Conservation (phyloP, 306 rosid genomes). For the Citrullus colocynthis region DNA sequence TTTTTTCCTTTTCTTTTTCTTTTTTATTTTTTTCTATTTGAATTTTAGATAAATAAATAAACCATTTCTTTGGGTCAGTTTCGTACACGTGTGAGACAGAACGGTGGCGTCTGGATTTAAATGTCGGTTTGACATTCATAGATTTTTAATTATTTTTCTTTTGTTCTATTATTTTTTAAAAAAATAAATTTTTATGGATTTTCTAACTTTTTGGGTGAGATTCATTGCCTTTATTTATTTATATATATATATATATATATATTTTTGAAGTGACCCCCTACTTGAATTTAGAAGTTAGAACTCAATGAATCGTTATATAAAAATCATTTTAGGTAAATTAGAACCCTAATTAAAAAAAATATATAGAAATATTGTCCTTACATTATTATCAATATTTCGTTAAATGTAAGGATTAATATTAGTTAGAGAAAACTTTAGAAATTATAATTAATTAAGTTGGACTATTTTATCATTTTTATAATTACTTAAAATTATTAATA, state of each 20-base stretch:
- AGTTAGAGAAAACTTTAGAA: too few species aligned
- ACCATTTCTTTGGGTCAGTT: conserved; percentile 1
- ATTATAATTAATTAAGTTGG: too few species aligned
- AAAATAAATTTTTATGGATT: neutral
- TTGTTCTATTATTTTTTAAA: neutral
- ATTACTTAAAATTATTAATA: too few species aligned
- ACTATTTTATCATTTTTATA: too few species aligned
- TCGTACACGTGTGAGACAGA: conserved; percentile 3
- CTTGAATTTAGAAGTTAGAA: neutral
- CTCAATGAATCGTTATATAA: neutral
- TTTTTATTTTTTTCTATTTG: neutral
- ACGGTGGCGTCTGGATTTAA: conserved; percentile 12
- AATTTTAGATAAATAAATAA: neutral
- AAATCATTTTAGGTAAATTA: neutral
- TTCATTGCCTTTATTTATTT: neutral
- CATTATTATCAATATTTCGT: too few species aligned
- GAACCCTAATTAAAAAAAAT: too few species aligned
- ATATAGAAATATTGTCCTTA: too few species aligned
- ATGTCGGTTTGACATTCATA: conserved; percentile 9
- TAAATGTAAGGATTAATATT: too few species aligned
- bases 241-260: too few species aligned
- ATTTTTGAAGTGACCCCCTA: neutral
- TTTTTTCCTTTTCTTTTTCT: neutral
- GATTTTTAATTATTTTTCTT: neutral
- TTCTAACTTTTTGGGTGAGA: neutral